Evolutionary conservation across 2,329 filamentous ascomycete species (phyloP), one percentile per base, ranked within the genome.

Genomic region (Orbilia brochopaga): DNA sequence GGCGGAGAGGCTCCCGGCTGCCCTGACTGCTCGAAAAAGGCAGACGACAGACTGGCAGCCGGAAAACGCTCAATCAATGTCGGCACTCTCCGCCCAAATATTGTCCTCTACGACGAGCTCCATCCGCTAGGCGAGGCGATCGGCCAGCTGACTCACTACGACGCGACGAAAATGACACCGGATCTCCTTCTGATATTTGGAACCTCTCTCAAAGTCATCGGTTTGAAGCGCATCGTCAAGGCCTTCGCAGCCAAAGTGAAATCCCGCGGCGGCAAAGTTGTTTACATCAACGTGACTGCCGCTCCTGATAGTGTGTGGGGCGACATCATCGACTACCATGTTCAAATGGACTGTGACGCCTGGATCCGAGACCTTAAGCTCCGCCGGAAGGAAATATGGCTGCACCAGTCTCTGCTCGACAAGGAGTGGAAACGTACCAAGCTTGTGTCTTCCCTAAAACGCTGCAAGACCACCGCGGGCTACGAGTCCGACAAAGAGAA

Each of bases 211-310:
- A 85, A 85, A 58, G 88, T 91, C 0, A 88, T 90, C 73, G 88
- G 88, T 0, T 80, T 91, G 4, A 90, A 90, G 77, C 83, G 87
- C 6, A 84, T 91, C 79, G 85, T 90, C 2, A 84, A 83, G 69
- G 87, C 90, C 75, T 90, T 91, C 75, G 86, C 88, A 30, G 89
- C 88, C 76, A 85, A 87, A 0, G 86, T 90, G 0, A 88, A 90
- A 78, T 76, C 76, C 1, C 86, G 83, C 75, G 86, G 86, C 23
- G 88, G 88, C 63, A 88, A 85, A 61, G 88, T 91, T 0, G 82
- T 90, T 2, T 90, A 90, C 79, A 86, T 90, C 73, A 91, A 91
- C 78, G 85, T 87, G 21, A 90, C 88, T 1, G 88, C 88, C 75
- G 88, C 88, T 0, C 83, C 88, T 0, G 87, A 90, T 76, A 90